phyloP scores from a whole-genome alignment of 805 yeast genomes.

The Barnettozyma sucrosica region DNA sequence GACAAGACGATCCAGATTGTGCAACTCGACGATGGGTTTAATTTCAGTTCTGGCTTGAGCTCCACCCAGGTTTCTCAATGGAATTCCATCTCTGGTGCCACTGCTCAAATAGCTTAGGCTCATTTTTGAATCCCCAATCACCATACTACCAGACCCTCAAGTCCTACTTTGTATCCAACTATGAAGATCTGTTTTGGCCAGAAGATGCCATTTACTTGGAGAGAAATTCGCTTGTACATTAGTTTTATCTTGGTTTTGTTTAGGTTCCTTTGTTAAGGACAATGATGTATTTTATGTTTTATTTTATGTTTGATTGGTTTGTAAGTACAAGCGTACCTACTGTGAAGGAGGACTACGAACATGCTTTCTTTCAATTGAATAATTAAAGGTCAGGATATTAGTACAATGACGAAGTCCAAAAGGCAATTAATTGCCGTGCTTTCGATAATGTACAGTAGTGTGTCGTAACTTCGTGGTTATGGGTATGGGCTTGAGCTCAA shows the following conservation, averaged over 20 bases:
- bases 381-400: background rate
- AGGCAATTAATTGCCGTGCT: background rate
- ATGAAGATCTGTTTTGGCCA: conserved; percentile 80
- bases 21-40: conserved; percentile 47
- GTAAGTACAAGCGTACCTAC: no score
- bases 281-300: background rate
- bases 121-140: background rate
- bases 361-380: background rate
- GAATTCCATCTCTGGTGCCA: conserved; percentile 48
- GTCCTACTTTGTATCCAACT: conserved; percentile 43
- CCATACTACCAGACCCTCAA: conserved; percentile 45
- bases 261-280: background rate
- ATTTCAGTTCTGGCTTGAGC: conserved; percentile 50
- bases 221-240: conserved; percentile 56
- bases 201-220: conserved; percentile 92
- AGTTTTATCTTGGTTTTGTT: background rate
- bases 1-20: conserved; percentile 52
- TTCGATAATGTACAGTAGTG: background rate
- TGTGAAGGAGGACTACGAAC: no score
- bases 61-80: conserved; percentile 53
- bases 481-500: no score
- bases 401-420: background rate
- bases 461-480: background rate
- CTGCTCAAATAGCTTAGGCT: conserved; percentile 23
- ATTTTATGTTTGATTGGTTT: background rate